Evolutionary conservation across 2,329 filamentous ascomycete species (phyloP), one percentile per base, ranked within the genome.

Genomic region (Blastomyces parvus): DNA sequence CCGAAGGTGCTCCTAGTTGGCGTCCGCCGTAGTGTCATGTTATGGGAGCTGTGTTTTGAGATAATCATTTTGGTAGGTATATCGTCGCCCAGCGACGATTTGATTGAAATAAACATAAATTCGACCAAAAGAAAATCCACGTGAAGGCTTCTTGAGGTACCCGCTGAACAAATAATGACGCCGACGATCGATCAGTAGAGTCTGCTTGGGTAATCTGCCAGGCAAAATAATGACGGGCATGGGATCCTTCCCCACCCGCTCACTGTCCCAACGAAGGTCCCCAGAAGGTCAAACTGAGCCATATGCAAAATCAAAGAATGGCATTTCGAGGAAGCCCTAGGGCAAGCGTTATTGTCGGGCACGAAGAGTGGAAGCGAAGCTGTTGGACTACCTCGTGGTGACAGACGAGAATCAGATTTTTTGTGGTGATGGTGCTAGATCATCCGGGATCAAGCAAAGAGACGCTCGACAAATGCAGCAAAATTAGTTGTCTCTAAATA

Each of bases 11-110:
- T 63, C 30, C 61, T 61, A 36, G 67, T 65, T 9, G 67, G 66
- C 3, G 67, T 67, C 59, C 69, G 65, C 22, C 70, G 68, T 25
- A 69, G 53, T 61, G 67, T 65, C 65, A 70, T 67, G 38, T 64
- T 72, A 14, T 71, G 71, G 46, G 69, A 70, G 58, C 66, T 69
- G 61, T 70, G 68, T 61, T 72, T 69, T 46, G 71, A 72, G 33
- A 74, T 65, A 53, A 75, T 70, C 73, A 75, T 75, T 30, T 67
- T 68, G 64, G 27, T n/a, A 42, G 36, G 25, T 4, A 48, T 40
- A 9, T 13, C 36, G 55, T 57, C 55, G 36, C 38, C 25, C 36
- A 42, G 42, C 55, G 36, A 57, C 53, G 55, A 25, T 40, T 57
- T 40, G 22, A 57, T 36, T 22, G 55, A 40, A 27, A 55, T 55